Percentiles rank a stretch among this genome's conserved stretches.
Evolutionary conservation across 179 eudicot genomes (phyloP).

Genomic region (Beta macrorhiza): DNA sequence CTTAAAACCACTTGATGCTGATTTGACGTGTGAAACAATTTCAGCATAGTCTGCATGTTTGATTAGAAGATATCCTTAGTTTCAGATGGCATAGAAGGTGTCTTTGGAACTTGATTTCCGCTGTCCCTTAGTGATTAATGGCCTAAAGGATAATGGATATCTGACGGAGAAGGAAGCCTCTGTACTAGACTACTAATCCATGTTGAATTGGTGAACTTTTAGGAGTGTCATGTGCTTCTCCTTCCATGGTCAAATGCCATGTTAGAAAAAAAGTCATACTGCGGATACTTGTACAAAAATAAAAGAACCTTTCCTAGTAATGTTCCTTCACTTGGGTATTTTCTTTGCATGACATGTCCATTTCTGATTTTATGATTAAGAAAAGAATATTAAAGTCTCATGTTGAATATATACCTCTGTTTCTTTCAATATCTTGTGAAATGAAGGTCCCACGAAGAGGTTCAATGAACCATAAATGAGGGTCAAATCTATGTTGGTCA

Average conservation of each 20-base stretch:
- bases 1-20: neutral
- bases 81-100: neutral
- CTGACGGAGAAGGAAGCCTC: neutral
- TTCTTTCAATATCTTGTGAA: neutral
- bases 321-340: neutral
- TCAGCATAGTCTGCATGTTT: neutral
- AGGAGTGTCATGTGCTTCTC: neutral
- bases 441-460: neutral
- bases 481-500: neutral
- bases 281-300: neutral
- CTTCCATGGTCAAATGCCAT: constrained; percentile 1
- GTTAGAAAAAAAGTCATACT: neutral
- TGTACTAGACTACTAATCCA: neutral
- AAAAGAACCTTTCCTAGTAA: neutral
- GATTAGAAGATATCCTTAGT: neutral
- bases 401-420: neutral
- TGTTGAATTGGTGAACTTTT: neutral
- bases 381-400: neutral
- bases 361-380: constrained; percentile 1
- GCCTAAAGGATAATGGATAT: neutral
- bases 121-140: neutral
- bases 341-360: neutral
- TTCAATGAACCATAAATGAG: neutral
- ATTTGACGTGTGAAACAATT: neutral
- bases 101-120: neutral